phyloP scores from a whole-genome alignment of 2,329 filamentous ascomycete genomes.

The Pseudogymnoascus sp. region DNA sequence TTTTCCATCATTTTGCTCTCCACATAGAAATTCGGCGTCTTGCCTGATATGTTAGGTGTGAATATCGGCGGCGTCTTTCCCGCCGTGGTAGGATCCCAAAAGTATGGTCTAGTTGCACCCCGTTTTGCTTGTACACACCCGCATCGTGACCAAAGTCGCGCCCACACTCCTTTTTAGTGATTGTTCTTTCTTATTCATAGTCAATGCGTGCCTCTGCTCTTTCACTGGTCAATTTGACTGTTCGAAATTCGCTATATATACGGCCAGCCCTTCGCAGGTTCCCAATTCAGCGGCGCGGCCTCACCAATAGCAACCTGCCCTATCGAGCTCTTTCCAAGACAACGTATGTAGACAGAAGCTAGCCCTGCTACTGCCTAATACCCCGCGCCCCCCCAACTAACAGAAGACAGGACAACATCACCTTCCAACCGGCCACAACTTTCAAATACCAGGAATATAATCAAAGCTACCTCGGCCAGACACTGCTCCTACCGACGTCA shows the following conservation, averaged over 20 bases:
- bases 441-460: constrained; percentile 16
- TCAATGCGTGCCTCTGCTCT: constrained; percentile 8
- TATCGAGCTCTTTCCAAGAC: constrained; percentile 6
- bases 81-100: neutral
- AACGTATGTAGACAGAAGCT: constrained; percentile 5
- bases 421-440: constrained; percentile 18
- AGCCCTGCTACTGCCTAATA: constrained; percentile 3
- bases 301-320: constrained; percentile 8
- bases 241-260: constrained; percentile 7
- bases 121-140: neutral
- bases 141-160: constrained; percentile 3
- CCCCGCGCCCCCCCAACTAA: constrained; percentile 1
- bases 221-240: constrained; percentile 8
- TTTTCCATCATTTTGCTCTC: neutral
- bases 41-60: constrained; percentile 1
- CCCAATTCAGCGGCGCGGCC: constrained; percentile 4
- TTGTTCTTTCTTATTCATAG: constrained; percentile 7
- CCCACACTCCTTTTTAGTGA: constrained; percentile 5
- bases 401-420: constrained; percentile 17
- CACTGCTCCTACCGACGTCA: constrained; percentile 67
- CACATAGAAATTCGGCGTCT: neutral
- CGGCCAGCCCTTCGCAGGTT: neutral
- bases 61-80: neutral
- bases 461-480: constrained; percentile 28
- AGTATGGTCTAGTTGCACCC: neutral